Evolutionary conservation across 768 basidiomycete species (phyloP), one percentile per base, ranked within the genome.

Genomic region (Pulveroboletus sp.): DNA sequence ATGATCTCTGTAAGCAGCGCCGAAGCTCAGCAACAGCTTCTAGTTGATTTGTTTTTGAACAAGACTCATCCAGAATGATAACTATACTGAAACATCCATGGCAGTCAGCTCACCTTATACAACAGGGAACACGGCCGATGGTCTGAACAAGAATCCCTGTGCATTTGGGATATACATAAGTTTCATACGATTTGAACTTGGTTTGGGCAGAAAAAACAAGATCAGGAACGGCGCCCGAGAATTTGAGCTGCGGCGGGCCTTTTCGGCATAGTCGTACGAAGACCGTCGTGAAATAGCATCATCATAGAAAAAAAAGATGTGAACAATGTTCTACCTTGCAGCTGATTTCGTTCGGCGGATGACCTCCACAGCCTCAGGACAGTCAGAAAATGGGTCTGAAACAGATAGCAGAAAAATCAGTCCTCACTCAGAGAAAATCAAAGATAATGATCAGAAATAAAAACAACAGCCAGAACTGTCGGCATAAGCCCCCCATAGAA

Each of bases 201-300:
- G 27, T 29, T 29, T 6, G 6, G 12, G 6, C 27, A 29, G 9
- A 20, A 14, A 22, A 53, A 46, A 43, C 50, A 59, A 58, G 53
- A 47, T 88, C 85, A 88, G 86, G 55, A 38, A 71, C 82, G 86
- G 81, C 73, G 86, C 86, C 88, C 88, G 85, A 81, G 68, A 38
- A 61, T 37, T 76, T 89, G 88, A 90, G 88, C 88, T 90, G 82
- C 87, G 83, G 83, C 88, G 87, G 88, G 88, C 88, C 80, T 64
- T 86, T 90, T 90, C 88, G 88, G 83, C 86, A 89, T 70, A 50
- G 57, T 67, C 49, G 61, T 90, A 89, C 88, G 88, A 87, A 89
- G 88, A 90, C 88, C 88, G 88, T 90, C 88, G 88, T 89, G 86
- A 55, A 49, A 39, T 29, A 49, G 29, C 65, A 64, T 62, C 63